These are phyloP conservation scores for Serendipita indica DNA, from an alignment of 768 basidiomycete genomes.

Conservation along the genomic window DNA sequence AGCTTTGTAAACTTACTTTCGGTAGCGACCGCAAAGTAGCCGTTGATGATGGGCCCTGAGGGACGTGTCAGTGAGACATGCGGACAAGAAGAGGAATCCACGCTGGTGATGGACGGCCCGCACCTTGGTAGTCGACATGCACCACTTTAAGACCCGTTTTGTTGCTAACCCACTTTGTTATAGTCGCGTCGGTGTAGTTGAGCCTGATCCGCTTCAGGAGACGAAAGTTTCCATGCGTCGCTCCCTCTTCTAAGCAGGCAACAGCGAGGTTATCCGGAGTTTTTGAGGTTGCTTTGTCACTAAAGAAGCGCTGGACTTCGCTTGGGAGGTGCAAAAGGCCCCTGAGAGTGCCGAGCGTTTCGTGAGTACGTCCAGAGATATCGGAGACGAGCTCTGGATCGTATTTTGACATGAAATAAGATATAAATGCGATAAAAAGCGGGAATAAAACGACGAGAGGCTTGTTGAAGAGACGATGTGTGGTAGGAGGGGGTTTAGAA, in stretches of 20 bases:
- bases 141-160: slow-evolving; percentile 76
- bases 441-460: no score
- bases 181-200: slow-evolving; percentile 61
- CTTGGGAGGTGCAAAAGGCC: no score
- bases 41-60: slow-evolving; percentile 73
- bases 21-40: slow-evolving; percentile 82
- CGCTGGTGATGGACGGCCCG: slow-evolving; percentile 16
- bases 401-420: no score
- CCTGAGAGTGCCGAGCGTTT: no score
- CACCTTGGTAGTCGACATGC: slow-evolving; percentile 81
- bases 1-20: slow-evolving; percentile 46
- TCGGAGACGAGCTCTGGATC: no score
- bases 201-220: slow-evolving; percentile 60
- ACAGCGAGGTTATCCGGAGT: no score
- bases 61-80: slow-evolving; percentile 14
- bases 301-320: no score
- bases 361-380: no score
- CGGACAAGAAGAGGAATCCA: slow-evolving; percentile 11
- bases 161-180: slow-evolving; percentile 81
- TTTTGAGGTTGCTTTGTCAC: no score
- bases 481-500: no score
- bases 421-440: no score
- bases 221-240: slow-evolving; percentile 66
- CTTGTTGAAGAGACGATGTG: no score
- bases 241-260: not conserved